Evolutionary conservation across 257 asterid genomes (phyloP).

Genomic region (Voacanga thouarsii): DNA sequence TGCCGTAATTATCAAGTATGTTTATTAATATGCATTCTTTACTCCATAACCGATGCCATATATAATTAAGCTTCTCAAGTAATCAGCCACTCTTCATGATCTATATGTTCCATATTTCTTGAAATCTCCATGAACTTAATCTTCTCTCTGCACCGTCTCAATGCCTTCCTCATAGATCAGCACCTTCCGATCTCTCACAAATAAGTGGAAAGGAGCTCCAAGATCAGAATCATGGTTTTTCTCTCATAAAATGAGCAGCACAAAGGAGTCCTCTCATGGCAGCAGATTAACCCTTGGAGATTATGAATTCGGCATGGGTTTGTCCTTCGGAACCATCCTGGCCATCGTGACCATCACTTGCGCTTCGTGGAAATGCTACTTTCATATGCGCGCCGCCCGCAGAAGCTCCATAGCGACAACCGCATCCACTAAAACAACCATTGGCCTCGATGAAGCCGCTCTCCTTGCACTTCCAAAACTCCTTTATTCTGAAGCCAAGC

Average conservation of each 20-base stretch:
- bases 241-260: neutral
- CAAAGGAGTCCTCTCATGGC: neutral
- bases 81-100: neutral
- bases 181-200: no score
- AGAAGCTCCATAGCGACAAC: neutral
- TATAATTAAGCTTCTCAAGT: no score
- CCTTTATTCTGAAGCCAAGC: neutral
- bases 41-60: no score
- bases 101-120: neutral
- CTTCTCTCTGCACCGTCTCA: no score
- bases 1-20: no score
- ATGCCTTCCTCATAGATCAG: no score
- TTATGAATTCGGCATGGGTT: neutral
- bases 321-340: neutral
- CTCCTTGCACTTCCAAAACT: neutral
- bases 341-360: neutral
- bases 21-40: no score
- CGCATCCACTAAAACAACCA: neutral
- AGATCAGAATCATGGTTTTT: neutral
- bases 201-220: neutral
- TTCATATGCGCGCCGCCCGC: neutral
- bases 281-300: neutral
- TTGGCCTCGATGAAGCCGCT: no score
- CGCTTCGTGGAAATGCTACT: neutral
- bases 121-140: neutral